Evolutionary conservation across 352 stramenopile genomes (phyloP).

Genomic region (Pythium aphanidermatum): DNA sequence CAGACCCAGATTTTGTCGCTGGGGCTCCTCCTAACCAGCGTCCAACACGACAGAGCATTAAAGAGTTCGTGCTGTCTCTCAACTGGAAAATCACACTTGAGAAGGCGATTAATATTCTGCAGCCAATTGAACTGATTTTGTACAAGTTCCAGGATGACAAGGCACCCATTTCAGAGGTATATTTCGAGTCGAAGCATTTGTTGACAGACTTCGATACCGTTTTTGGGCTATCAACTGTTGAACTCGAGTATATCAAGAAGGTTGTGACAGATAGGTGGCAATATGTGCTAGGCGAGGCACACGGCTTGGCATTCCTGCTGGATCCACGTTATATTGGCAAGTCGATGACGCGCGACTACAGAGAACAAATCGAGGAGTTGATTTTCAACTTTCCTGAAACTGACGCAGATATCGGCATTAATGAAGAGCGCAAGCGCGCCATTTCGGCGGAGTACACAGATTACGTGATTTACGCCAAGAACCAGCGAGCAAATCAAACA

Average conservation of each 20-base stretch:
- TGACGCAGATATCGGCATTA: slow-evolving; percentile 52
- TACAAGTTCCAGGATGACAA: slow-evolving; percentile 85
- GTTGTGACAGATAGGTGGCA: slow-evolving; percentile 70
- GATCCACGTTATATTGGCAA: slow-evolving; percentile 80
- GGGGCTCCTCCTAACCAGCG: slow-evolving; percentile 43
- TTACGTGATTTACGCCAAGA: slow-evolving; percentile 80
- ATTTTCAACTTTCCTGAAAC: slow-evolving; percentile 79
- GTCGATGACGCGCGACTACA: slow-evolving; percentile 76
- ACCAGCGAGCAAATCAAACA: slow-evolving; percentile 67
- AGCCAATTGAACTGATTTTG: slow-evolving; percentile 69
- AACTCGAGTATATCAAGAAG: slow-evolving; percentile 81
- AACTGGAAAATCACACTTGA: slow-evolving; percentile 82
- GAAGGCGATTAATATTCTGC: slow-evolving; percentile 73
- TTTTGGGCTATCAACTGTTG: slow-evolving; percentile 56
- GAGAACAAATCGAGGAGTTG: slow-evolving; percentile 77
- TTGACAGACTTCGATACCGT: slow-evolving; percentile 71
- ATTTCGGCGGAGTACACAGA: slow-evolving; percentile 73
- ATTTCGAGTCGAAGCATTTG: slow-evolving; percentile 77
- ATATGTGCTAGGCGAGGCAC: slow-evolving; percentile 69
- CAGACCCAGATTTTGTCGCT: slow-evolving; percentile 50
- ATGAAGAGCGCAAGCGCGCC: slow-evolving; percentile 60
- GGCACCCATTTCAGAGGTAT: slow-evolving; percentile 72
- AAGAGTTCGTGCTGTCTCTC: slow-evolving; percentile 60
- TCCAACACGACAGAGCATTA: slow-evolving; percentile 49
- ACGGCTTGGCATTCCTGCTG: slow-evolving; percentile 65